Evolutionary conservation across 2,329 filamentous ascomycete species (phyloP).

Genomic region (Cladosporium oxysporum): DNA sequence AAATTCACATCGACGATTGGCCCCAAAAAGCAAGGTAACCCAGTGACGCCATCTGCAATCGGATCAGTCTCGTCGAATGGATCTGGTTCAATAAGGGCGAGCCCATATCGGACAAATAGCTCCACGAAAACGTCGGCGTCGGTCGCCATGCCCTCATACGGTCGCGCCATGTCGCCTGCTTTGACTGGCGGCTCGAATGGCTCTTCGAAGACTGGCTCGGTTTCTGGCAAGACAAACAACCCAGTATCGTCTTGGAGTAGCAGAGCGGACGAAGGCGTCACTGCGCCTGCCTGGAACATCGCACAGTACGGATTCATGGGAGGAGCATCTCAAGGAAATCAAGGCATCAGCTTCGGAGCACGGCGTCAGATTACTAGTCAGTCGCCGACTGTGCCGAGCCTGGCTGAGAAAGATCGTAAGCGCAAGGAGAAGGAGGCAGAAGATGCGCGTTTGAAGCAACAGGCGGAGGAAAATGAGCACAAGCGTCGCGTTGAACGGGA

Average conservation of each 20-base stretch:
- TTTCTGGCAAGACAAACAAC: slow-evolving; percentile 47
- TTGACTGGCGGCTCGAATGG: slow-evolving; percentile 58
- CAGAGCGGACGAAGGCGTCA: slow-evolving; percentile 75
- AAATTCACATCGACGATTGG: slow-evolving; percentile 77
- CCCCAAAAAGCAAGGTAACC: slow-evolving; percentile 61
- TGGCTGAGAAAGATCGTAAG: slow-evolving; percentile 80
- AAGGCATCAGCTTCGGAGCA: slow-evolving; percentile 89
- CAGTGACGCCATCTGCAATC: slow-evolving; percentile 33
- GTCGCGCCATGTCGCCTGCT: slow-evolving; percentile 47
- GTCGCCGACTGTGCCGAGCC: slow-evolving; percentile 73
- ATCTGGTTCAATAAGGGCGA: slow-evolving; percentile 1
- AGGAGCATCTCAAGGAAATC: slow-evolving; percentile 91
- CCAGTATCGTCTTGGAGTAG: slow-evolving; percentile 90
- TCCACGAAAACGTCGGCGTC: slow-evolving; percentile 28
- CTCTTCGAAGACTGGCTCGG: slow-evolving; percentile 54
- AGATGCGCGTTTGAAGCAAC: slow-evolving; percentile 52
- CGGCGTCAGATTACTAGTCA: slow-evolving; percentile 89
- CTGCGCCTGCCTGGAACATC: slow-evolving; percentile 94
- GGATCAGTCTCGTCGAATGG: slow-evolving; percentile 20
- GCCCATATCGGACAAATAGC: slow-evolving; percentile 17
- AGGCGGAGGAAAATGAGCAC: slow-evolving; percentile 56
- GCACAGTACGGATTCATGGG: slow-evolving; percentile 98
- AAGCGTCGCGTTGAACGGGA: slow-evolving; percentile 52
- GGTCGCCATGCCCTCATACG: slow-evolving; percentile 31
- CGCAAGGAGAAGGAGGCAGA: slow-evolving; percentile 58